Conservation (phyloP, 768 basidiomycete genomes). For the Kondoa malvinella region DNA sequence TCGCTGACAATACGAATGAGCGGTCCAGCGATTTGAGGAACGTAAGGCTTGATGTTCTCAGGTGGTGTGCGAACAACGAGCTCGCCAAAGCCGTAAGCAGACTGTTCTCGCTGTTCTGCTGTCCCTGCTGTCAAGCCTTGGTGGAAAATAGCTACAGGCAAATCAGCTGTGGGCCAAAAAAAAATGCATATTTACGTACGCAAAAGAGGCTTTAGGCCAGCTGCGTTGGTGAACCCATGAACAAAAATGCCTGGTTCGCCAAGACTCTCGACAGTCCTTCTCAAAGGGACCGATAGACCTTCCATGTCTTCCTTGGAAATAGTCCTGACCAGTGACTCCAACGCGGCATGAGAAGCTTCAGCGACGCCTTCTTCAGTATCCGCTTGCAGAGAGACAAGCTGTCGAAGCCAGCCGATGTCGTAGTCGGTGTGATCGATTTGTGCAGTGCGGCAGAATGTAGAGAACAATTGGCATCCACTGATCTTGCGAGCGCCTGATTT, state of each 20-base stretch:
- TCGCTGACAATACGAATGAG: slow-evolving; percentile 30
- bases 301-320: slow-evolving; percentile 86
- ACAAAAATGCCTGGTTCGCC: slow-evolving; percentile 60
- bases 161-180: background rate
- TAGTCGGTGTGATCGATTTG: slow-evolving; percentile 68
- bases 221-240: slow-evolving; percentile 61
- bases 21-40: slow-evolving; percentile 11
- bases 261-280: slow-evolving; percentile 68
- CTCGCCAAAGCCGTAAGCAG: slow-evolving; percentile 90
- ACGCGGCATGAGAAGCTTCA: slow-evolving; percentile 59
- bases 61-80: slow-evolving; percentile 77
- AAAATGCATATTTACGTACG: slow-evolving; percentile 28
- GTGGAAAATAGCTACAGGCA: slow-evolving; percentile 25
- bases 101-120: slow-evolving; percentile 71
- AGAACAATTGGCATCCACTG: slow-evolving; percentile 61
- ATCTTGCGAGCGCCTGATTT: slow-evolving; percentile 53
- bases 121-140: slow-evolving; percentile 75
- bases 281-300: slow-evolving; percentile 68
- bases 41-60: slow-evolving; percentile 19
- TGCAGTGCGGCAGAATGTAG: slow-evolving; percentile 65
- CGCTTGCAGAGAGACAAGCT: slow-evolving; percentile 64
- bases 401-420: slow-evolving; percentile 84
- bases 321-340: slow-evolving; percentile 76
- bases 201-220: slow-evolving; percentile 65
- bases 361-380: slow-evolving; percentile 45